Evolutionary conservation across 2,329 filamentous ascomycete species (phyloP), one percentile per base, ranked within the genome.

Genomic region (Amphichorda felina): DNA sequence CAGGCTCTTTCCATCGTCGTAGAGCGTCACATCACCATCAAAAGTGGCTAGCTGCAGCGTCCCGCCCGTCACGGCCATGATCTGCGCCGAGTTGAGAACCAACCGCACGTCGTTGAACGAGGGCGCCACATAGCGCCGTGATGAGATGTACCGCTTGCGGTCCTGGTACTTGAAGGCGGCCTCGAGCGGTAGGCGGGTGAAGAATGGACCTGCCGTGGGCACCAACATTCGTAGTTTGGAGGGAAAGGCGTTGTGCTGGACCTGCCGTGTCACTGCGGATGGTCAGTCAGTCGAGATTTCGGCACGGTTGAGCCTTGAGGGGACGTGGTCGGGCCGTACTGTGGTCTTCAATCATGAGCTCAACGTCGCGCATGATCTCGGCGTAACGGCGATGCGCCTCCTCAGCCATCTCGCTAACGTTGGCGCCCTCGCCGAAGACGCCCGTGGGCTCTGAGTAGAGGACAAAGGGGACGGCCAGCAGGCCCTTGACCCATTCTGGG

Each of bases 21-120:
- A 98, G 16, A 98, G 70, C 1, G 91, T 98, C 34, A 98, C 87
- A 59, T 98, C 91, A 58, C 91, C 91, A 57, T 98, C 91, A 54
- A 98, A 98, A 0, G 91, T 98, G 36, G 94, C 80, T 4, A 98
- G 71, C 46, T 91, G 78, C 8, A 95, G 69, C 4, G 75, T 71
- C 16, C 82, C 79, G 17, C 75, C 75, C 13, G 86, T 81, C n/a
- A 96, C 74, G 27, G 85, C 86, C 79, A 95, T 87, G 40, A 89
- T 70, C 59, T 98, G 91, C 14, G 91, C 88, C 27, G 91, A 91
- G 61, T 98, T 98, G 46, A 98, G 74, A 35, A 94, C 82, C 17
- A 95, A 69, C 2, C 91, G 79, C 40, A 98, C 78, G 54, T 98
- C 91, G 60, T 98, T 98, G 70, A 98, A 98, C 2, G 85, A 94